Conservation (phyloP, 768 basidiomycete species). For the Mycena venus region DNA sequence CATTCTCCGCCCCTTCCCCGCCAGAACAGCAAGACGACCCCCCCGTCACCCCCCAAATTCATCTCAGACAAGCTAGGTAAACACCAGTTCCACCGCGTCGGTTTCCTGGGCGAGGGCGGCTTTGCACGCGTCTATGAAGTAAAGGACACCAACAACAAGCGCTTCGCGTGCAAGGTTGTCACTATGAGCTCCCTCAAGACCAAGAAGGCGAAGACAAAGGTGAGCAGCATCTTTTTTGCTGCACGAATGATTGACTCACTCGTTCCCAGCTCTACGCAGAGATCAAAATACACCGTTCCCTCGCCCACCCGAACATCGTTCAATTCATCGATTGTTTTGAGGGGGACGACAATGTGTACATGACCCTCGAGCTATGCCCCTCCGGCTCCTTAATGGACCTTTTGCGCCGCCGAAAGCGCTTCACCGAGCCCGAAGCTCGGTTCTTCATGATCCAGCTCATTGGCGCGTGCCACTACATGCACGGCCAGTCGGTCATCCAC, state of each 20-base stretch:
- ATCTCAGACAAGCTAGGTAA: conserved; percentile 75
- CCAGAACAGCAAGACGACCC: conserved; percentile 86
- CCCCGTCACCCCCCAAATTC: conserved; percentile 84
- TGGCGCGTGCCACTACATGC: conserved; percentile 98
- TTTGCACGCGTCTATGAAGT: conserved; percentile 98
- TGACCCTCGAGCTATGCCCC: conserved; percentile 93
- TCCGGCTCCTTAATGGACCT: conserved; percentile 94
- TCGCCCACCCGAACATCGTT: conserved; percentile 94
- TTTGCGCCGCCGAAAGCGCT: conserved; percentile 86
- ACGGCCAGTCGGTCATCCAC: conserved; percentile 95
- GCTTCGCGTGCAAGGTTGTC: conserved; percentile 93
- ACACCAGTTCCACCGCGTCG: conserved; percentile 76
- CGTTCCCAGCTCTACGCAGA: conserved; percentile 89
- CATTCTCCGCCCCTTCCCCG: conserved; percentile 79
- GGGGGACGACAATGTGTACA: conserved; percentile 95
- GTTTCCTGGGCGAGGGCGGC: conserved; percentile 95
- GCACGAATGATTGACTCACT: not conserved
- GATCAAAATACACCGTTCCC: conserved; percentile 96
- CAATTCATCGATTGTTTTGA: conserved; percentile 95
- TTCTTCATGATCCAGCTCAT: conserved; percentile 96
- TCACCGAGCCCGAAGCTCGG: conserved; percentile 93
- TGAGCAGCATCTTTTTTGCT: conserved; percentile 45
- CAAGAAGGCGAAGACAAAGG: conserved; percentile 98
- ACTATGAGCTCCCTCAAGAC: conserved; percentile 93
- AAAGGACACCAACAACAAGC: conserved; percentile 73